Base-by-base conservation (phyloP, 73 alveolate species). In the Paramecium biaurelia region DNA sequence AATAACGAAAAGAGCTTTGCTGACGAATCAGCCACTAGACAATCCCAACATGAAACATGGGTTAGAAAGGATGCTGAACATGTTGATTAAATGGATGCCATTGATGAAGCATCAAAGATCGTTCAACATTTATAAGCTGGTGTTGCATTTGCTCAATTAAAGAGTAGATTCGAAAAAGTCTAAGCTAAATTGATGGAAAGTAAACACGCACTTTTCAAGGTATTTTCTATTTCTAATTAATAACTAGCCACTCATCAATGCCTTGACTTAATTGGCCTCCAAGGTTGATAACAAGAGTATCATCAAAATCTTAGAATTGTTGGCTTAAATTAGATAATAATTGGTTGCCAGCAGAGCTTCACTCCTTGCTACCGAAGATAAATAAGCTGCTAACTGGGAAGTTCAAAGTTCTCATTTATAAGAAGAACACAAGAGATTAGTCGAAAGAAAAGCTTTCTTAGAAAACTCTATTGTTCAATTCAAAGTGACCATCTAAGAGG, bases 381-480 rank as follows among this genome's bases (percentile, higher is more conserved):
- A 30, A 47, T 79, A 79, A 45, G 90, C 90, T 24, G 90, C 70
- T 23, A 79, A 79, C 15, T 79, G 90, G 90, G 72, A 32, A 21
- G 45, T 34, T 14, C 47, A 79, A 45, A 43, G 76, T 4, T 24
- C 70, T 45, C 90, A 79, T 45, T 45, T 79, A 20, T 41, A 42
- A 34, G 90, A 79, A 45, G 90, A 79, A 43, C 90, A 79, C 90
- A 79, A 79, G 90, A 79, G 90, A 79, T 79, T 79, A 63, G 42
- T 41, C 10, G 90, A 79, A 45, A 79, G 90, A 79, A 79, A 79
- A 57, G 85, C 85, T n/a, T 74, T 70, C 57, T 53, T 74, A 35
- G 70, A 74, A 23, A 37, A 74, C 94, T 89, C 85, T 18, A 49
- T 72, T 38, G 57, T 89, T 76, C n/a, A 74, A 38, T 72, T 89